These are phyloP conservation scores for Artemisia tridentata DNA, from an alignment of 129 eudicot species.

Conservation along the genomic window DNA sequence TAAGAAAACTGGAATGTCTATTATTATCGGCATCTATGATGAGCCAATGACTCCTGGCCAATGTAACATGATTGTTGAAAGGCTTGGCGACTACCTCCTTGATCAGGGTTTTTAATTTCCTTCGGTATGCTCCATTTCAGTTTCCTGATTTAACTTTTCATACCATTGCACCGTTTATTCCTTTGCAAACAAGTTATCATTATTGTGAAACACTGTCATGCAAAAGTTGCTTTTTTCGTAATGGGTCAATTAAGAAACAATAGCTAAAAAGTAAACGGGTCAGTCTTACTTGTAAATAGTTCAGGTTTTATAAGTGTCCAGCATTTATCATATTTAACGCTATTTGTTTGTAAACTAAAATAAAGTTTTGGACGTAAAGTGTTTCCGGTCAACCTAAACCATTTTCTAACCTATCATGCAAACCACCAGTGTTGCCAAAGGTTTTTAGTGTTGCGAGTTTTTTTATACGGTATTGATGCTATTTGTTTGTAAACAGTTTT, in stretches of 20 bases:
- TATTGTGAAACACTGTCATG: not conserved
- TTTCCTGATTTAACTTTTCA: not conserved
- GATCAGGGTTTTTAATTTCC: slow-evolving; percentile 72
- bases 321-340: no score
- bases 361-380: no score
- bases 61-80: slow-evolving; percentile 90
- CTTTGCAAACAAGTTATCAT: not conserved
- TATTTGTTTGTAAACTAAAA: no score
- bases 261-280: not conserved
- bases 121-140: slow-evolving; percentile 33
- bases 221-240: not conserved
- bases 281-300: not conserved
- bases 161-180: not conserved
- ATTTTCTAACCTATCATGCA: no score
- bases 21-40: slow-evolving; percentile 77
- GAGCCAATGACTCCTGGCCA: slow-evolving; percentile 93
- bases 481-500: not conserved
- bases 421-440: no score
- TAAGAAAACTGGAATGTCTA: slow-evolving; percentile 68
- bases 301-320: no score
- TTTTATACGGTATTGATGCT: no score
- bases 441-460: no score
- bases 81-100: slow-evolving; percentile 81
- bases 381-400: no score
- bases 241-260: no score